Conservation (phyloP, 495 filamentous ascomycete genomes). For the Pseudotulostoma volvatum region DNA sequence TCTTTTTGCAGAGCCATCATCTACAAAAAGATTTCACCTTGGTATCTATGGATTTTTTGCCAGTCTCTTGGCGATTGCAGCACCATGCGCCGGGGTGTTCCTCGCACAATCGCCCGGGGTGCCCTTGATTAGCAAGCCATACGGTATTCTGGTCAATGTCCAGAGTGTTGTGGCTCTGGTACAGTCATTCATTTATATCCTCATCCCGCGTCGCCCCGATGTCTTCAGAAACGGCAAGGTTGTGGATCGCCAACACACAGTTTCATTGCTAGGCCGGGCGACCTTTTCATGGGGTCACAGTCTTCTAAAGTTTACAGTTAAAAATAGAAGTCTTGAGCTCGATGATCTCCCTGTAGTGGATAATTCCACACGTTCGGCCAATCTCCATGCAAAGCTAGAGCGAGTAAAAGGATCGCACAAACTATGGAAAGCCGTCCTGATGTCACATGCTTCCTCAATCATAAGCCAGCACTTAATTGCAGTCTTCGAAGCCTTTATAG, state of each 20-base stretch:
- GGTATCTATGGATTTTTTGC: slow-evolving; percentile 17
- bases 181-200: slow-evolving; percentile 5
- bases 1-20: slow-evolving; percentile 20
- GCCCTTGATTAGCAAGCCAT: slow-evolving; percentile 4
- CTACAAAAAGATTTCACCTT: slow-evolving; percentile 15
- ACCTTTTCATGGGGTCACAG: slow-evolving; percentile 40
- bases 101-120: slow-evolving; percentile 6
- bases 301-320: slow-evolving; percentile 33
- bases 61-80: slow-evolving; percentile 10
- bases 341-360: slow-evolving; percentile 34
- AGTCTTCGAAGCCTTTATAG: slow-evolving; percentile 34
- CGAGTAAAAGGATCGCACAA: slow-evolving; percentile 26
- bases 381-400: slow-evolving; percentile 26
- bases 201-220: slow-evolving; percentile 42
- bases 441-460: slow-evolving; percentile 37
- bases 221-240: slow-evolving; percentile 31
- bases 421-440: slow-evolving; percentile 45
- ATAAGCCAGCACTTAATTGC: slow-evolving; percentile 38
- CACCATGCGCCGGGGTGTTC: slow-evolving; percentile 9
- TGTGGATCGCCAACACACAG: slow-evolving; percentile 43
- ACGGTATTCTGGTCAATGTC: slow-evolving; percentile 8
- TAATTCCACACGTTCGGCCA: slow-evolving; percentile 12
- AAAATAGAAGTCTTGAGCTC: slow-evolving; percentile 38
- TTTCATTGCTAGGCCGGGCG: slow-evolving; percentile 38
- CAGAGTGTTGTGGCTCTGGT: slow-evolving; percentile 14